These are phyloP conservation scores for Aspergillus luchuensis DNA, from an alignment of 2,329 filamentous ascomycete genomes.

Conservation along the genomic window DNA sequence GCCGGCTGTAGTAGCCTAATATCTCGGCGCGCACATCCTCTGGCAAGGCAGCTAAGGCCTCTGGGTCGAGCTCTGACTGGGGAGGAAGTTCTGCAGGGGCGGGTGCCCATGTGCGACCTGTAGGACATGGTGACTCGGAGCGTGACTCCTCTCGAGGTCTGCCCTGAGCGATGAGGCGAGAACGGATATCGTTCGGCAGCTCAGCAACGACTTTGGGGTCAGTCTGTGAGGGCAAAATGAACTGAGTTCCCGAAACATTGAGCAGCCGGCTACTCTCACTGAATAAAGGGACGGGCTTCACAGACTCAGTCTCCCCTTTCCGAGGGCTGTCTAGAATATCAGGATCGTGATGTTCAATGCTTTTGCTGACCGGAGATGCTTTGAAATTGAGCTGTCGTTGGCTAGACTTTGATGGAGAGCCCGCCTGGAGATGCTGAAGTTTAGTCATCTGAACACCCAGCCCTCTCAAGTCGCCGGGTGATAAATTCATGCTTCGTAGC, in stretches of 20 bases:
- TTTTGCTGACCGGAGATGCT: slow-evolving; percentile 34
- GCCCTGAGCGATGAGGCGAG: slow-evolving; percentile 67
- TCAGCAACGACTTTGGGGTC: slow-evolving; percentile 82
- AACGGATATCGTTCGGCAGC: slow-evolving; percentile 79
- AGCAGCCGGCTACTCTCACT: slow-evolving; percentile 58
- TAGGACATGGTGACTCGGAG: slow-evolving; percentile 38
- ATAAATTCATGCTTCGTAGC: slow-evolving; percentile 77
- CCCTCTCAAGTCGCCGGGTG: slow-evolving; percentile 88
- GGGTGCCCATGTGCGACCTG: slow-evolving; percentile 24
- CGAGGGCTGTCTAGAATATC: slow-evolving; percentile 52
- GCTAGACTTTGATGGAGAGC: slow-evolving; percentile 56
- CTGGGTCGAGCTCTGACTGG: slow-evolving; percentile 80
- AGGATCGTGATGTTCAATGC: slow-evolving; percentile 40
- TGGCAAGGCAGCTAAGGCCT: slow-evolving; percentile 80
- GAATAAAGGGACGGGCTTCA: slow-evolving; percentile 34
- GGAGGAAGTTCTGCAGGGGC: slow-evolving; percentile 51
- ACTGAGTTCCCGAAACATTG: slow-evolving; percentile 85
- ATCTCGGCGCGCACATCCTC: slow-evolving; percentile 84
- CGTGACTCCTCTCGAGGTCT: slow-evolving; percentile 26
- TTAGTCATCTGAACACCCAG: slow-evolving; percentile 93
- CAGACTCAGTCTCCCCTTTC: slow-evolving; percentile 37
- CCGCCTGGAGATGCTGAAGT: slow-evolving; percentile 72
- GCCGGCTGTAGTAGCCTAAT: slow-evolving; percentile 65
- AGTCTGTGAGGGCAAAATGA: slow-evolving; percentile 78
- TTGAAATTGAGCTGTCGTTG: slow-evolving; percentile 79